A percentile compares a stretch with the other conserved stretches of the same genome.
phyloP scores from a whole-genome alignment of 2,329 filamentous ascomycete species.

The Aspergillus sp. region DNA sequence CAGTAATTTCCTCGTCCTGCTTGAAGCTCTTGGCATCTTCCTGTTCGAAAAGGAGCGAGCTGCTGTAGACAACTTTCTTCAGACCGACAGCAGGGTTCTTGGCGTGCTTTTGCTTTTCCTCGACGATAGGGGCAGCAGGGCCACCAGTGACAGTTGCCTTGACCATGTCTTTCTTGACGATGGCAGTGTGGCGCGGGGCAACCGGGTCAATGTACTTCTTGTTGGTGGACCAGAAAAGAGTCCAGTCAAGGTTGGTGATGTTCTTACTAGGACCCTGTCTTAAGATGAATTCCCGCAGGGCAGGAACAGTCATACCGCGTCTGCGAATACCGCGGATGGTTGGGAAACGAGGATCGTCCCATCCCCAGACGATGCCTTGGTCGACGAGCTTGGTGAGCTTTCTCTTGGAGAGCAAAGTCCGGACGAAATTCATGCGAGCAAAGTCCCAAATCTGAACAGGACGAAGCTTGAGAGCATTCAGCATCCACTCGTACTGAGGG shows the following conservation, averaged over 20 bases:
- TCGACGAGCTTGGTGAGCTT: constrained; percentile 46
- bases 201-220: constrained; percentile 76
- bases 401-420: constrained; percentile 44
- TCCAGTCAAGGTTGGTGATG: constrained; percentile 44
- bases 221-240: constrained; percentile 50
- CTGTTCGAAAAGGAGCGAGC: constrained; percentile 73
- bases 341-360: constrained; percentile 46
- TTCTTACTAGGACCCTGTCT: constrained; percentile 44
- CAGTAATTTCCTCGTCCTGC: constrained; percentile 80
- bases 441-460: constrained; percentile 45
- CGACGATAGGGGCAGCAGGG: constrained; percentile 53
- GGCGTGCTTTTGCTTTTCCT: constrained; percentile 76
- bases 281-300: constrained; percentile 43
- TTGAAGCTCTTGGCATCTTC: constrained; percentile 74
- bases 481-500: constrained; percentile 46
- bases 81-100: constrained; percentile 80
- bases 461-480: constrained; percentile 40
- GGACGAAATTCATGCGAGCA: constrained; percentile 46
- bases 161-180: constrained; percentile 63
- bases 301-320: constrained; percentile 43
- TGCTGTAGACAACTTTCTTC: constrained; percentile 76
- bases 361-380: constrained; percentile 41
- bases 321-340: constrained; percentile 44
- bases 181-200: constrained; percentile 63
- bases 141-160: constrained; percentile 61